Evolutionary conservation across 2,329 filamentous ascomycete genomes (phyloP).

Genomic region (Scedosporium aurantiacum): DNA sequence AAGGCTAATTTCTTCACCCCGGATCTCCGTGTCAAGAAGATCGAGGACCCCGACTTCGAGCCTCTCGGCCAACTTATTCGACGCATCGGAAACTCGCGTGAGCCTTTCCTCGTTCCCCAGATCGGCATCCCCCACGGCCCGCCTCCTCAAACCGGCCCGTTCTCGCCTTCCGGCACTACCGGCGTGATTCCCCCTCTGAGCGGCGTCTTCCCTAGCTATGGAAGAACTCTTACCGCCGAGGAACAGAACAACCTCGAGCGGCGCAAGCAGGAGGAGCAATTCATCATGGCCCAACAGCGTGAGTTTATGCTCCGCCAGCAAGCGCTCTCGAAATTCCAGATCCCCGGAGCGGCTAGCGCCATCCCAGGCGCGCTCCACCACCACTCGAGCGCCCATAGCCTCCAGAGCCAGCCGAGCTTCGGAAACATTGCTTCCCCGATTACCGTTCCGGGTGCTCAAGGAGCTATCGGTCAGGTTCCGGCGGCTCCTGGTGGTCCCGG

Average conservation of each 20-base stretch:
- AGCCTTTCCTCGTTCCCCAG: conserved; percentile 94
- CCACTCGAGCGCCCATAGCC: conserved; percentile 86
- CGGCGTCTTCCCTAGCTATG: conserved; percentile 89
- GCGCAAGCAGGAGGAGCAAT: conserved; percentile 96
- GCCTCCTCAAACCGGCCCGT: conserved; percentile 40
- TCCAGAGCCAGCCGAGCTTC: conserved; percentile 95
- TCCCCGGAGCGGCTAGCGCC: conserved; percentile 26
- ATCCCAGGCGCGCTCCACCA: conserved; percentile 55
- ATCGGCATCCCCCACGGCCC: conserved; percentile 89
- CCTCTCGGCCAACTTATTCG: conserved; percentile 89
- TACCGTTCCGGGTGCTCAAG: conserved; percentile 31
- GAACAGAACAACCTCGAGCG: conserved; percentile 96
- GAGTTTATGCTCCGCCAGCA: conserved; percentile 81
- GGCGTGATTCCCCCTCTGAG: conserved; percentile 80
- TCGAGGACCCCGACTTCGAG: conserved; percentile 90
- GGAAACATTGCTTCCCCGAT: conserved; percentile 87
- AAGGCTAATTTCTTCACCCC: conserved; percentile 96
- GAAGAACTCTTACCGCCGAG: conserved; percentile 88
- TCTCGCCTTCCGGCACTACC: conserved; percentile 38
- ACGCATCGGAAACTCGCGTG: conserved; percentile 90
- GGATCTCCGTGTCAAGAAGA: conserved; percentile 86
- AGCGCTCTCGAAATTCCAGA: conserved; percentile 60
- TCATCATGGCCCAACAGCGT: conserved; percentile 89
- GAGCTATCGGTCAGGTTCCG: conserved; percentile 1
- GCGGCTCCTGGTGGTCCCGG: neutral